Conservation (phyloP, 768 basidiomycete species). For the Flagelloscypha sp. region DNA sequence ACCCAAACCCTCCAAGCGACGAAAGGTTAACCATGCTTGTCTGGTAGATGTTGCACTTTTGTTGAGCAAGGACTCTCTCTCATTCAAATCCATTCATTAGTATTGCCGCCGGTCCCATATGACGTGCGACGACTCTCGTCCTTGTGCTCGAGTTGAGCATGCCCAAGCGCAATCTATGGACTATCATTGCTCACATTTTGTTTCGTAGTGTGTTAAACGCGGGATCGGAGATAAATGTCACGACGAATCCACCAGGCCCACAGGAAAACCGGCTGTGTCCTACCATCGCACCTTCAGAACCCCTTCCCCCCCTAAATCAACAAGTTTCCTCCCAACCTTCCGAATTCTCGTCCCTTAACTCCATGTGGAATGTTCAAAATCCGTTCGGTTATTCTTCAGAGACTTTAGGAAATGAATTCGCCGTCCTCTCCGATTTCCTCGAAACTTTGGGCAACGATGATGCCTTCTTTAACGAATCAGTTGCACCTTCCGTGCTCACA, state of each 20-base stretch:
- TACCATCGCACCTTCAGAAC: conserved; percentile 14
- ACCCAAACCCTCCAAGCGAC: conserved; percentile 50
- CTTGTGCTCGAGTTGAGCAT: conserved; percentile 73
- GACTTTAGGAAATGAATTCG: conserved; percentile 73
- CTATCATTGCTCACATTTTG: no score
- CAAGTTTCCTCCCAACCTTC: conserved; percentile 30
- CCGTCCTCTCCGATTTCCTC: conserved; percentile 81
- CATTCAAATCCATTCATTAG: no score
- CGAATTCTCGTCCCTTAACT: conserved; percentile 23
- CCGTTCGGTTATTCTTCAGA: conserved; percentile 66
- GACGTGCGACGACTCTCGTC: conserved; percentile 84
- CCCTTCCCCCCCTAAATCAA: conserved; percentile 10
- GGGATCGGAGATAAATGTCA: conserved; percentile 6
- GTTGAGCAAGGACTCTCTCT: no score
- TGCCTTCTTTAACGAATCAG: conserved; percentile 61
- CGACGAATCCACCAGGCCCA: not conserved
- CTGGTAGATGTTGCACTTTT: no score
- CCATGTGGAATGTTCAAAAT: conserved; percentile 44
- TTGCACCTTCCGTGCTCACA: conserved; percentile 6
- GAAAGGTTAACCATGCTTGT: conserved; percentile 91
- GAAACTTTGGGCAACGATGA: conserved; percentile 84
- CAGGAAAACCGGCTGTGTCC: conserved; percentile 12
- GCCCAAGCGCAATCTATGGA: conserved; percentile 8
- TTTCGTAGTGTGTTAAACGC: conserved; percentile 1
- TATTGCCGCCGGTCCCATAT: conserved; percentile 91